These are phyloP conservation scores for Areca catechu DNA, from an alignment of 176 grass and related monocot genomes.

Conservation along the genomic window DNA sequence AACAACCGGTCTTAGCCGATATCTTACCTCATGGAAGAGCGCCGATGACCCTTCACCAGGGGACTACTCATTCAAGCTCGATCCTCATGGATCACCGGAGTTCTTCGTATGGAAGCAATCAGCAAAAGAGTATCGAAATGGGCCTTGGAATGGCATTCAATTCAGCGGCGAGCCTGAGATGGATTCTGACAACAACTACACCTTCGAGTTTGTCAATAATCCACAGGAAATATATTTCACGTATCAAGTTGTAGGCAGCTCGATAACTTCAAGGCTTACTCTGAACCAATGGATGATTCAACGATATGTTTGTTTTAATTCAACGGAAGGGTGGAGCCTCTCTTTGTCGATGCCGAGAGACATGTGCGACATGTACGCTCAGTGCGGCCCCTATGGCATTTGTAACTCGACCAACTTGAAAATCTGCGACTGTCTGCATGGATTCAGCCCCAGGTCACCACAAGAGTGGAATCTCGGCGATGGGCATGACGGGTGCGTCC, in stretches of 20 bases:
- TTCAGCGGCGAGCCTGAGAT: background rate
- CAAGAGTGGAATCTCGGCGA: constrained; percentile 14
- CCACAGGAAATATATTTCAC: too few relatives aligned
- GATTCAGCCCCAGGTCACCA: constrained; percentile 1
- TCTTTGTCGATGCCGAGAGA: background rate
- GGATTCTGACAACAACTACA: too few relatives aligned
- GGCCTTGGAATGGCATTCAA: background rate
- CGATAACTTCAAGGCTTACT: too few relatives aligned
- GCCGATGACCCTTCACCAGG: background rate
- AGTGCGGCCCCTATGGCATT: constrained; percentile 7
- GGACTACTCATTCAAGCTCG: background rate
- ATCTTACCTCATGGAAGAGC: background rate
- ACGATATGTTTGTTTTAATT: too few relatives aligned
- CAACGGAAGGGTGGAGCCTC: background rate
- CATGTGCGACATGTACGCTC: constrained; percentile 5
- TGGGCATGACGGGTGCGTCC: background rate
- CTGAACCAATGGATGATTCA: too few relatives aligned
- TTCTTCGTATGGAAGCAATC: background rate
- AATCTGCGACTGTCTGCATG: constrained; percentile 16
- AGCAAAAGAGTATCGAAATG: background rate
- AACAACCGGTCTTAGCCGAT: background rate
- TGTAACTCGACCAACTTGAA: background rate
- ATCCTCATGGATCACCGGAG: background rate
- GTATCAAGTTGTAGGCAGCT: too few relatives aligned
- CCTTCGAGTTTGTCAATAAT: too few relatives aligned